Percentiles rank a stretch among this genome's conserved stretches.
Evolutionary conservation across 2,329 filamentous ascomycete genomes (phyloP).

Genomic region (Tolypocladium tropicale): DNA sequence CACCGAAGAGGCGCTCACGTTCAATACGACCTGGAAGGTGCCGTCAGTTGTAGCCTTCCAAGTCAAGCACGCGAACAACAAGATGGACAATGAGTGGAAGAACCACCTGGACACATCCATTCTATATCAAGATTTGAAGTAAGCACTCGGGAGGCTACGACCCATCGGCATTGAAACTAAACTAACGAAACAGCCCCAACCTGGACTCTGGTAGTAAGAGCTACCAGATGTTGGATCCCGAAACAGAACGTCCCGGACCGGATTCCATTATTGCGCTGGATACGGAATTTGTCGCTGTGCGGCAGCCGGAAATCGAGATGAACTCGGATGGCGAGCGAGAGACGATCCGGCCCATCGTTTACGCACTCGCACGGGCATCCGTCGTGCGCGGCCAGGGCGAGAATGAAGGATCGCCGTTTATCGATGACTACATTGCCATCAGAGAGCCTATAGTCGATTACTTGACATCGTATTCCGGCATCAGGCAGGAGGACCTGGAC

Average conservation of each 20-base stretch:
- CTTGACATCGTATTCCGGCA: constrained; percentile 87
- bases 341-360: constrained; percentile 82
- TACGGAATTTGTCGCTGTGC: constrained; percentile 89
- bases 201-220: constrained; percentile 30
- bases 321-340: constrained; percentile 88
- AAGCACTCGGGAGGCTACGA: constrained; percentile 10
- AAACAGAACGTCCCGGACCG: constrained; percentile 55
- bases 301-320: constrained; percentile 91
- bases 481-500: constrained; percentile 77
- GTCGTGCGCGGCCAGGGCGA: constrained; percentile 74
- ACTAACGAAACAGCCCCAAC: constrained; percentile 23
- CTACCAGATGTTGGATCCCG: constrained; percentile 46
- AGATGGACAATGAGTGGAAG: constrained; percentile 81
- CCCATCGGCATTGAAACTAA: constrained; percentile 3
- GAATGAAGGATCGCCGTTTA: constrained; percentile 75
- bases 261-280: constrained; percentile 80
- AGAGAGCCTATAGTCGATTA: constrained; percentile 91
- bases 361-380: constrained; percentile 86
- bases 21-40: constrained; percentile 86
- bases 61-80: constrained; percentile 68
- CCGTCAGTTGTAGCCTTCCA: constrained; percentile 86
- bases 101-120: constrained; percentile 72
- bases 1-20: constrained; percentile 75
- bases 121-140: constrained; percentile 62
- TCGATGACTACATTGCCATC: constrained; percentile 94